Conservation (phyloP, 2,329 filamentous ascomycete genomes). For the Ophiostoma sp. region DNA sequence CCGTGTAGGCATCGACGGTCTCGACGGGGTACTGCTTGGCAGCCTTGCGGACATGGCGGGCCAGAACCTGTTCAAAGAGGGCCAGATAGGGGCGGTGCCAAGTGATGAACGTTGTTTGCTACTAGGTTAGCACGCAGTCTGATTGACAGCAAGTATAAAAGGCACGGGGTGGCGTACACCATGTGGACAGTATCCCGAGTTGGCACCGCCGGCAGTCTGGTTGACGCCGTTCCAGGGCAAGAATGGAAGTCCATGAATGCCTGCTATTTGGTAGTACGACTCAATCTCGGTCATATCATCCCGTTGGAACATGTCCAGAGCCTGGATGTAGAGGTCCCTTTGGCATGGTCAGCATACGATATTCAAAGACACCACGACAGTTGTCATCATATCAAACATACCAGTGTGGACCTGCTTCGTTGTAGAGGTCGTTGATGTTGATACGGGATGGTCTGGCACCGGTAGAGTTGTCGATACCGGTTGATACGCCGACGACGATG, state of each 20-base stretch:
- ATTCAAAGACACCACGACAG: not conserved
- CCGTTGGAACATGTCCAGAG: conserved; percentile 47
- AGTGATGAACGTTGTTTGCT: conserved; percentile 52
- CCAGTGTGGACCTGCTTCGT: conserved; percentile 47
- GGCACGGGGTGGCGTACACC: conserved; percentile 29
- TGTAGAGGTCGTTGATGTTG: conserved; percentile 50
- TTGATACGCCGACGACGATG: conserved; percentile 41
- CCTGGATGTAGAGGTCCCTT: conserved; percentile 53
- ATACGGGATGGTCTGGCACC: conserved; percentile 47
- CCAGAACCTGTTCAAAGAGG: conserved; percentile 58
- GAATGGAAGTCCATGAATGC: conserved; percentile 40
- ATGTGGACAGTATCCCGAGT: conserved; percentile 49
- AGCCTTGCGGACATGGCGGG: conserved; percentile 47
- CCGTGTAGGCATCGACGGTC: conserved; percentile 41
- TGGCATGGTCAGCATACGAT: not conserved
- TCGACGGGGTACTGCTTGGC: conserved; percentile 46
- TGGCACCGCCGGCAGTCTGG: conserved; percentile 39
- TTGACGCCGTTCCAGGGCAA: conserved; percentile 40
- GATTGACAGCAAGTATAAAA: not conserved
- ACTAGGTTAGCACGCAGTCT: not conserved
- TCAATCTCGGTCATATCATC: conserved; percentile 43
- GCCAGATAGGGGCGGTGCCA: conserved; percentile 60
- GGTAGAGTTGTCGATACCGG: conserved; percentile 40
- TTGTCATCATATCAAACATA: conserved; percentile 33
- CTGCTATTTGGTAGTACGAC: conserved; percentile 53